These are phyloP conservation scores for Atkinsonella hypoxylon DNA, from an alignment of 2,329 filamentous ascomycete genomes.

Conservation along the genomic window DNA sequence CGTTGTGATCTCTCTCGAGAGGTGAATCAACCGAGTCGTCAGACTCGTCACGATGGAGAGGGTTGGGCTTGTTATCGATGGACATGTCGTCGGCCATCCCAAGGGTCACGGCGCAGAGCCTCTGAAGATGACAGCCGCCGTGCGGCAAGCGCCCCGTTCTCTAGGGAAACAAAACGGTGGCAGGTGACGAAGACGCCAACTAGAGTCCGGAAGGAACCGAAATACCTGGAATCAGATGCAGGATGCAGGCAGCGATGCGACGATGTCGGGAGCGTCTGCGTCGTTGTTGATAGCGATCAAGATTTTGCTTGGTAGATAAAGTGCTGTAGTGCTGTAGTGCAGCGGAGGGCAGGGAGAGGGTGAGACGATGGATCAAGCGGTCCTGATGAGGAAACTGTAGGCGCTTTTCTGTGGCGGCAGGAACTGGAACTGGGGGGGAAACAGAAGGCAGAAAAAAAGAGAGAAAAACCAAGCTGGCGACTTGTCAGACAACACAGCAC, in stretches of 20 bases:
- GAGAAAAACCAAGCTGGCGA: conserved; percentile 6
- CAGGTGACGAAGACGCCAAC: conserved; percentile 7
- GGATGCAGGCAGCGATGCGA: conserved; percentile 6
- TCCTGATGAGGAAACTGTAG: conserved; percentile 9
- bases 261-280: conserved; percentile 5
- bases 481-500: background rate
- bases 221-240: background rate
- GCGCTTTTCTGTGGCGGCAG: conserved; percentile 15
- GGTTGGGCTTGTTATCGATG: conserved; percentile 36
- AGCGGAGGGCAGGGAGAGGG: conserved; percentile 13
- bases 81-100: conserved; percentile 58
- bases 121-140: conserved; percentile 22
- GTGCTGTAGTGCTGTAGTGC: conserved; percentile 1
- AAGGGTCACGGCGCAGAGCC: conserved; percentile 24
- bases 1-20: conserved; percentile 40
- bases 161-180: conserved; percentile 20
- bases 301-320: conserved; percentile 9
- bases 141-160: conserved; percentile 25
- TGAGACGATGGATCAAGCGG: background rate
- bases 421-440: background rate
- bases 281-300: conserved; percentile 6
- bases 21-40: conserved; percentile 51
- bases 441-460: background rate
- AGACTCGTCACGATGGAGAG: conserved; percentile 38
- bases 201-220: conserved; percentile 1